A percentile compares a stretch with the other conserved stretches of the same genome.
Conservation (phyloP, 257 asterid species). For the Solanum gandarillasii region DNA sequence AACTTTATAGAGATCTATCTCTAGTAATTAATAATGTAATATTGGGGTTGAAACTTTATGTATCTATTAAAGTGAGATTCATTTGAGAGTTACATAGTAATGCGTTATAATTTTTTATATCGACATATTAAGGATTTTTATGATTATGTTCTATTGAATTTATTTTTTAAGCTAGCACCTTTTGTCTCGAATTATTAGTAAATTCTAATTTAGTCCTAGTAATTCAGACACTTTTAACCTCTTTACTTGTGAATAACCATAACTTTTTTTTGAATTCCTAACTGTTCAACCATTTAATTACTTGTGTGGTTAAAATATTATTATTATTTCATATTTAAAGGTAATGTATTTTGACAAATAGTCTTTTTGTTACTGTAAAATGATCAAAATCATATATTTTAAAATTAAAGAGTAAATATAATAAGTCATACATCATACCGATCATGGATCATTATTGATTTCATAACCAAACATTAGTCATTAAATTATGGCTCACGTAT, state of each 20-base stretch:
- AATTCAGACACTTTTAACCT: background rate
- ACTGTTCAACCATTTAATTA: background rate
- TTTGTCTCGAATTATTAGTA: background rate
- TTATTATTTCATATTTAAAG: background rate
- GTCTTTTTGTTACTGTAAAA: background rate
- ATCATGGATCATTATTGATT: too few species aligned
- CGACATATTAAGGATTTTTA: background rate
- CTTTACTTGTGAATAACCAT: background rate
- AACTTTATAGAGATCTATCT: background rate
- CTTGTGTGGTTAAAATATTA: background rate
- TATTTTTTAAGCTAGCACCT: background rate
- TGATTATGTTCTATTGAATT: background rate
- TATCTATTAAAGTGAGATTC: background rate
- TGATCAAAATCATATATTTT: background rate
- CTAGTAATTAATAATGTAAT: background rate
- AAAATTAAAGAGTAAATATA: background rate
- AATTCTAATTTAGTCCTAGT: background rate
- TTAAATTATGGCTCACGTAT: background rate
- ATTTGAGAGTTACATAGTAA: background rate
- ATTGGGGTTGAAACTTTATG: background rate
- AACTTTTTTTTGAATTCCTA: background rate
- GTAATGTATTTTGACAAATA: too few species aligned
- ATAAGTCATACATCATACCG: too few species aligned
- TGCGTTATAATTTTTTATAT: background rate
- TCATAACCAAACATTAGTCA: background rate